Evolutionary conservation across 1,284 basidiomycete genomes (phyloP).

Genomic region (Athelia psychrophila): DNA sequence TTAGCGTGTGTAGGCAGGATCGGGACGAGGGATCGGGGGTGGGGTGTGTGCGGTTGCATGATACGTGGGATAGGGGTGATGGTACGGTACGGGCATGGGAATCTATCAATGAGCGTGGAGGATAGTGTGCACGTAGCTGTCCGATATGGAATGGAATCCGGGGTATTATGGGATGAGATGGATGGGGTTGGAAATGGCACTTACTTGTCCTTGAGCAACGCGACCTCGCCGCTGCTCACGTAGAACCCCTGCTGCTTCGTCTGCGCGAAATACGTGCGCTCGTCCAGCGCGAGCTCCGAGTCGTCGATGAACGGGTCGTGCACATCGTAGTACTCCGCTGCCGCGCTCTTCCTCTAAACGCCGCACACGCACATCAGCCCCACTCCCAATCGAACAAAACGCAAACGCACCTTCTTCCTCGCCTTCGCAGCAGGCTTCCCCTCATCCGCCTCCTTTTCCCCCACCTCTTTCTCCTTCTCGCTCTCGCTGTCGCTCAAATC

Average conservation of each 20-base stretch:
- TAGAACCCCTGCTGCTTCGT: constrained; percentile 95
- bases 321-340: constrained; percentile 82
- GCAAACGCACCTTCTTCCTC: constrained; percentile 36
- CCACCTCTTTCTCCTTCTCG: constrained; percentile 38
- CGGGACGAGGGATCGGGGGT: too few species aligned
- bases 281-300: constrained; percentile 88
- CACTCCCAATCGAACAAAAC: constrained; percentile 1
- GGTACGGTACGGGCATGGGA: too few species aligned
- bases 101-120: too few species aligned
- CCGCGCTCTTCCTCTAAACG: constrained; percentile 52
- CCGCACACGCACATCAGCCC: too few species aligned
- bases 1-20: background rate
- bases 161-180: too few species aligned
- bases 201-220: constrained; percentile 73
- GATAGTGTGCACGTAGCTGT: too few species aligned
- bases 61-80: too few species aligned
- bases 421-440: constrained; percentile 30
- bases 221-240: constrained; percentile 83
- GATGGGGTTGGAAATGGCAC: background rate
- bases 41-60: too few species aligned
- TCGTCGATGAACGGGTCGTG: constrained; percentile 97
- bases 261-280: constrained; percentile 69
- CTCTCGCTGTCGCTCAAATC: constrained; percentile 54
- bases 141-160: too few species aligned
- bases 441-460: constrained; percentile 37